Evolutionary conservation across 805 yeast species (phyloP).

Genomic region (Yarrowia porcina): DNA sequence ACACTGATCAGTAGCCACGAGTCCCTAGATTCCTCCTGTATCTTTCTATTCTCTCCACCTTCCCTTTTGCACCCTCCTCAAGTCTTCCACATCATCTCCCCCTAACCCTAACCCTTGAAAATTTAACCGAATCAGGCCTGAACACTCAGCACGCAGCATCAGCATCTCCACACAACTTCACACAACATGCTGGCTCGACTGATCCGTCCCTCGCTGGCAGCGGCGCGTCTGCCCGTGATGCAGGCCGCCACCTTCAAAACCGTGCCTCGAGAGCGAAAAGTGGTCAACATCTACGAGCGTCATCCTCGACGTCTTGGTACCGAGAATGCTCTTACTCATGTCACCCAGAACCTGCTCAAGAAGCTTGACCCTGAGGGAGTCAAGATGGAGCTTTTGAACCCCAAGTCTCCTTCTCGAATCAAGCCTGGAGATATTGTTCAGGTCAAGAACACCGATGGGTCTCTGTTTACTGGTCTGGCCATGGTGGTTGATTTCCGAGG

Average conservation of each 20-base stretch:
- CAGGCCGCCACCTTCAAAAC: slow-evolving; percentile 9
- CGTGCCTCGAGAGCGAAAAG: background rate
- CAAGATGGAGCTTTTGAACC: slow-evolving; percentile 55
- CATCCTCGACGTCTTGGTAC: slow-evolving; percentile 37
- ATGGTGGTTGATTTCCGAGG: slow-evolving; percentile 71
- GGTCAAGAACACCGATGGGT: slow-evolving; percentile 60
- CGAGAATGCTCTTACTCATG: slow-evolving; percentile 43
- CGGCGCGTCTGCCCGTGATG: slow-evolving; percentile 21
- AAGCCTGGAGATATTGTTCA: slow-evolving; percentile 81
- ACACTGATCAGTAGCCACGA: no score
- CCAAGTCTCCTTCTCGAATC: slow-evolving; percentile 48
- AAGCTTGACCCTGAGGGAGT: slow-evolving; percentile 70
- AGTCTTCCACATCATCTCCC: background rate
- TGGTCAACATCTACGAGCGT: slow-evolving; percentile 38
- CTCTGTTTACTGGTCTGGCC: slow-evolving; percentile 70
- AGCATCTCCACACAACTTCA: background rate
- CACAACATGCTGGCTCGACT: slow-evolving; percentile 22
- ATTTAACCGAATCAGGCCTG: slow-evolving; percentile 3
- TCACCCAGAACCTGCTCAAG: slow-evolving; percentile 51
- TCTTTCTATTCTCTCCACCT: no score
- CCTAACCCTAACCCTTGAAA: slow-evolving; percentile 16
- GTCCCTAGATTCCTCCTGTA: no score
- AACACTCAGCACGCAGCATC: background rate
- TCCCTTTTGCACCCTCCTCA: no score
- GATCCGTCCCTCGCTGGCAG: slow-evolving; percentile 24